These are phyloP conservation scores for Quercus phellos DNA, from an alignment of 331 rosid genomes.

Conservation along the genomic window DNA sequence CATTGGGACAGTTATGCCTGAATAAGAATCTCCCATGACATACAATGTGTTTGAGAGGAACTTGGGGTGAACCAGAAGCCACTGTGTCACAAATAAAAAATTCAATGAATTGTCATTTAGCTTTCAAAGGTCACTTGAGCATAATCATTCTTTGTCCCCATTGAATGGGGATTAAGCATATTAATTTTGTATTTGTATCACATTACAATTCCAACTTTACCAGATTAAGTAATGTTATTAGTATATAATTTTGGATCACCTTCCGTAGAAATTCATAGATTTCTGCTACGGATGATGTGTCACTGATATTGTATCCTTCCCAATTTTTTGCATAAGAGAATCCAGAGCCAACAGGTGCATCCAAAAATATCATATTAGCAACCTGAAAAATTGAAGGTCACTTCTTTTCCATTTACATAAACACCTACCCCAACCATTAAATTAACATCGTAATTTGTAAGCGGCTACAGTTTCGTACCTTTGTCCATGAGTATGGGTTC, in stretches of 20 bases:
- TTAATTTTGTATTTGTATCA: too few relatives aligned
- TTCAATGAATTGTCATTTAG: too few relatives aligned
- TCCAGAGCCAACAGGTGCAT: constrained; percentile 31
- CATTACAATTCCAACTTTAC: too few relatives aligned
- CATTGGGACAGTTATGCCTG: too few relatives aligned
- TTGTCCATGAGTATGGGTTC: not conserved
- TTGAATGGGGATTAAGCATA: too few relatives aligned
- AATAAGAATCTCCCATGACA: too few relatives aligned
- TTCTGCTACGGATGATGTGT: constrained; percentile 2
- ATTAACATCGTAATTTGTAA: too few relatives aligned
- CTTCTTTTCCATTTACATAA: not conserved
- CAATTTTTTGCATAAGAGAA: constrained; percentile 25
- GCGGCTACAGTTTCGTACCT: not conserved
- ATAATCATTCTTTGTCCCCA: too few relatives aligned
- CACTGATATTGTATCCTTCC: not conserved
- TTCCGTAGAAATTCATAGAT: constrained; percentile 6
- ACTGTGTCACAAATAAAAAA: not conserved
- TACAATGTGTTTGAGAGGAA: not conserved
- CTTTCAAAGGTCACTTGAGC: too few relatives aligned
- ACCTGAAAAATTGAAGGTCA: not conserved
- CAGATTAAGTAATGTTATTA: not conserved
- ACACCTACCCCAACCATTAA: not conserved
- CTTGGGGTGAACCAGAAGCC: not conserved
- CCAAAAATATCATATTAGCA: constrained; percentile 25
- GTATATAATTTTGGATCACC: not conserved